Evolutionary conservation across 106 monocot species (phyloP).

Genomic region (Gastrodia elata): DNA sequence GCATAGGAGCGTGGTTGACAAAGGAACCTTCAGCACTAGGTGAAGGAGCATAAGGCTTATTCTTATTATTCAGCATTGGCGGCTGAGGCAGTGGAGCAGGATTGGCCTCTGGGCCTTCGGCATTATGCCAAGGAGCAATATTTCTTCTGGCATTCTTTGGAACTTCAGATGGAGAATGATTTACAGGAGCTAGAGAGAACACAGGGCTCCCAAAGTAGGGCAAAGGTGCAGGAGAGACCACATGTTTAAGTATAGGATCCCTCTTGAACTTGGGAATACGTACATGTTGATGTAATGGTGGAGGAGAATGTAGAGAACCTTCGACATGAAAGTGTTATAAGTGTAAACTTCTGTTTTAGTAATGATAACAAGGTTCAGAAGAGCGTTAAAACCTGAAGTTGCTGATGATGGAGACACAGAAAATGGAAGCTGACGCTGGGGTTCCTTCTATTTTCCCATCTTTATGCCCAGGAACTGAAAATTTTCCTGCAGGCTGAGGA

Average conservation of each 20-base stretch:
- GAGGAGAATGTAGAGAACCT: neutral
- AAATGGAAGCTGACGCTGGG: slow-evolving; percentile 22
- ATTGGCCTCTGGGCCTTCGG: slow-evolving; percentile 7
- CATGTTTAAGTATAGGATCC: neutral
- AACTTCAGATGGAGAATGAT: slow-evolving; percentile 10
- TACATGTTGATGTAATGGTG: neutral
- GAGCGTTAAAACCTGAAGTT: slow-evolving; percentile 34
- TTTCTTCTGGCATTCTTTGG: slow-evolving; percentile 7
- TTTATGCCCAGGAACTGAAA: slow-evolving; percentile 8
- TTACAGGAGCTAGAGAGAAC: slow-evolving; percentile 10
- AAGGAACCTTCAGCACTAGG: slow-evolving; percentile 20
- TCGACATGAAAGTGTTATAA: neutral
- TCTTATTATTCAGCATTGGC: slow-evolving; percentile 13
- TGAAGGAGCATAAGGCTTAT: slow-evolving; percentile 23
- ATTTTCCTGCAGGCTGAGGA: slow-evolving; percentile 20
- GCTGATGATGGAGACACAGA: slow-evolving; percentile 27
- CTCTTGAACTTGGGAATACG: neutral
- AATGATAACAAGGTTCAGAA: neutral
- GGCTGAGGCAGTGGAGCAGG: slow-evolving; percentile 20
- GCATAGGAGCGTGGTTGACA: slow-evolving; percentile 4
- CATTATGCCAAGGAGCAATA: slow-evolving; percentile 3
- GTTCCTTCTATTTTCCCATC: slow-evolving; percentile 12
- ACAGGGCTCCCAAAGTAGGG: slow-evolving; percentile 15
- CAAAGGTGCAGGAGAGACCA: slow-evolving; percentile 26
- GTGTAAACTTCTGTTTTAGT: neutral